A percentile compares a stretch with the other conserved stretches of the same genome.
phyloP scores from a whole-genome alignment of 768 basidiomycete species.

The Botryobasidium botryosum region DNA sequence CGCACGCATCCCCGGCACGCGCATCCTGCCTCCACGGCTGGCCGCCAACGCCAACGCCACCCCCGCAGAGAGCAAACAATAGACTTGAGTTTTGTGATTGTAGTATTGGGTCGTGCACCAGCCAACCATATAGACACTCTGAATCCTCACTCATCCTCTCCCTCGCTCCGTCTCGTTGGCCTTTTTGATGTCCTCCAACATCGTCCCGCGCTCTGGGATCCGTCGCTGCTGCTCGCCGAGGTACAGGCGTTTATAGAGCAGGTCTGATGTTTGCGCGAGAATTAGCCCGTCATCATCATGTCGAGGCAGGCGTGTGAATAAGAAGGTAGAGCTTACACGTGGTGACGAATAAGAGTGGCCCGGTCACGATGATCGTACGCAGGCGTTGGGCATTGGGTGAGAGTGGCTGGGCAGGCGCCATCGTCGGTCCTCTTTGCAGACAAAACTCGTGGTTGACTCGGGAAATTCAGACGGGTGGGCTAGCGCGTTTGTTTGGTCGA shows the following conservation, averaged over 20 bases:
- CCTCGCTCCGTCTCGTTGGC: too few species aligned
- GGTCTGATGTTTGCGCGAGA: conserved; percentile 24
- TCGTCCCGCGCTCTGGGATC: not conserved
- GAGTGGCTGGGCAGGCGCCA: too few species aligned
- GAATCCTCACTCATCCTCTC: too few species aligned
- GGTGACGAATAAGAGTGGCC: conserved; percentile 48
- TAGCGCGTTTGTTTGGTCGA: too few species aligned
- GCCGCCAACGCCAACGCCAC: not conserved
- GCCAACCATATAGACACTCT: not conserved
- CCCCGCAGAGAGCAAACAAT: not conserved
- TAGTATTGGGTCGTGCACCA: not conserved
- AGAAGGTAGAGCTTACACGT: conserved; percentile 28
- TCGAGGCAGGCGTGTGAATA: too few species aligned
- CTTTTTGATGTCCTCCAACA: not conserved
- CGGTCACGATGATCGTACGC: conserved; percentile 40
- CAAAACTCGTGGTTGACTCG: too few species aligned
- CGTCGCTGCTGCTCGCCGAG: conserved; percentile 31
- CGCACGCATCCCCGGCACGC: conserved; percentile 69
- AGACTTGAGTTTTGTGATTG: not conserved
- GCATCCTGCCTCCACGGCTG: conserved; percentile 31
- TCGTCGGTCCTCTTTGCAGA: too few species aligned
- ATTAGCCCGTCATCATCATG: conserved; percentile 3
- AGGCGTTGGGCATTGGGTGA: conserved; percentile 30
- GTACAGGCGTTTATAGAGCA: conserved; percentile 48
- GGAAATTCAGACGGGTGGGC: too few species aligned